Conservation (phyloP, 2,329 filamentous ascomycete genomes). For the Didymella segeticola region DNA sequence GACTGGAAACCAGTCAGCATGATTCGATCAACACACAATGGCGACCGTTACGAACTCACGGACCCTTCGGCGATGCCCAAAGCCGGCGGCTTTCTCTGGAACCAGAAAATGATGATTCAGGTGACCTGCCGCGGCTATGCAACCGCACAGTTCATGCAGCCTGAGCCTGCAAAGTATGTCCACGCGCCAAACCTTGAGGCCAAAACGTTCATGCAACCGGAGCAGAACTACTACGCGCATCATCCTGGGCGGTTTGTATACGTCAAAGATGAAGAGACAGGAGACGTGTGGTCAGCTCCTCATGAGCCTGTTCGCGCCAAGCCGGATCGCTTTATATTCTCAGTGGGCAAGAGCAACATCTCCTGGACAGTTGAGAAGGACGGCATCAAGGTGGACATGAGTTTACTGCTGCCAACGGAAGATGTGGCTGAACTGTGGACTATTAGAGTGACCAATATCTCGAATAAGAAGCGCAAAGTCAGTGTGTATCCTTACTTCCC, state of each 20-base stretch:
- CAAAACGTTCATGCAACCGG: constrained; percentile 67
- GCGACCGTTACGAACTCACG: constrained; percentile 62
- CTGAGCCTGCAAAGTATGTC: constrained; percentile 66
- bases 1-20: constrained; percentile 25
- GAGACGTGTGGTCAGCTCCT: constrained; percentile 61
- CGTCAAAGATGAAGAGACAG: constrained; percentile 62
- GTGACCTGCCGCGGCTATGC: constrained; percentile 66
- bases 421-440: constrained; percentile 65
- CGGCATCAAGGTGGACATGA: constrained; percentile 61
- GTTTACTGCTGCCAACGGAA: constrained; percentile 58
- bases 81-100: constrained; percentile 65
- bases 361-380: constrained; percentile 61
- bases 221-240: constrained; percentile 65
- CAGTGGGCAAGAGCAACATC: constrained; percentile 62
- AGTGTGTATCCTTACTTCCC: constrained; percentile 65
- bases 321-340: constrained; percentile 60
- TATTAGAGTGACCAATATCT: constrained; percentile 60
- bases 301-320: constrained; percentile 61
- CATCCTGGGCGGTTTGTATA: constrained; percentile 67
- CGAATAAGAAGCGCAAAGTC: constrained; percentile 54
- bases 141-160: constrained; percentile 66
- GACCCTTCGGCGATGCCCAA: constrained; percentile 64
- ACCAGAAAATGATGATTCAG: constrained; percentile 68
- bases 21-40: constrained; percentile 54
- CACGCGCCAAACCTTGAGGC: constrained; percentile 65